Evolutionary conservation across 2,329 filamentous ascomycete genomes (phyloP).

Genomic region (Calonectria crousiana): DNA sequence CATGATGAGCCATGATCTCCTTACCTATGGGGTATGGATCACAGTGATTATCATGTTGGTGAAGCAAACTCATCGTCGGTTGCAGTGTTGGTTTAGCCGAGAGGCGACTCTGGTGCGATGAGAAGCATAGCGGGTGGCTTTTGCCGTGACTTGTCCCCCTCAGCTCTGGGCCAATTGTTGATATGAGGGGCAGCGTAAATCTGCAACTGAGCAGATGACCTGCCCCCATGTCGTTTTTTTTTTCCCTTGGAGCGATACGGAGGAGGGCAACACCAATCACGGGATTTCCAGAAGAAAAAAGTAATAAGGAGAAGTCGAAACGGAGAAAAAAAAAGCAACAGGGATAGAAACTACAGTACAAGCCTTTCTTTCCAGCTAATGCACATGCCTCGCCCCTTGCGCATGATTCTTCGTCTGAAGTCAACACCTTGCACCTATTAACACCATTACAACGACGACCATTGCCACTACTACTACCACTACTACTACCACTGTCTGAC

Average conservation of each 20-base stretch:
- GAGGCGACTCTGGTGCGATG: not conserved
- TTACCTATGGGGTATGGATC: slow-evolving; percentile 19
- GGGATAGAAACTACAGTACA: not conserved
- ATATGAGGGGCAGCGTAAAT: slow-evolving; percentile 16
- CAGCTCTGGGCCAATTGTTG: not conserved
- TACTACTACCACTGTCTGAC: not conserved
- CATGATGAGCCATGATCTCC: slow-evolving; percentile 18
- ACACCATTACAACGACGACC: not conserved
- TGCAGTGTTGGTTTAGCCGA: not conserved
- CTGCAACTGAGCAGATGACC: slow-evolving; percentile 23
- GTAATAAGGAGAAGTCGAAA: not conserved
- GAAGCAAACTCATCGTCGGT: not conserved
- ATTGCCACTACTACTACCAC: not conserved
- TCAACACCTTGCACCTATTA: not conserved
- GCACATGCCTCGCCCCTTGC: slow-evolving; percentile 1
- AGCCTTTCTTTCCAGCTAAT: not conserved
- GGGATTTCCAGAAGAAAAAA: not conserved
- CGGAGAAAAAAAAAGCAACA: not conserved
- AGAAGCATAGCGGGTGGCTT: not conserved
- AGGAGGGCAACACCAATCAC: slow-evolving; percentile 5
- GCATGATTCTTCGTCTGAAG: slow-evolving; percentile 1
- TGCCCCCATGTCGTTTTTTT: not conserved
- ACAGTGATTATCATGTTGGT: not conserved
- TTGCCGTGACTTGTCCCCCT: not conserved
- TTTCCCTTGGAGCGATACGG: not conserved